These are phyloP conservation scores for Sanghuangporus sanghuang DNA, from an alignment of 1,284 basidiomycete genomes.

Conservation along the genomic window DNA sequence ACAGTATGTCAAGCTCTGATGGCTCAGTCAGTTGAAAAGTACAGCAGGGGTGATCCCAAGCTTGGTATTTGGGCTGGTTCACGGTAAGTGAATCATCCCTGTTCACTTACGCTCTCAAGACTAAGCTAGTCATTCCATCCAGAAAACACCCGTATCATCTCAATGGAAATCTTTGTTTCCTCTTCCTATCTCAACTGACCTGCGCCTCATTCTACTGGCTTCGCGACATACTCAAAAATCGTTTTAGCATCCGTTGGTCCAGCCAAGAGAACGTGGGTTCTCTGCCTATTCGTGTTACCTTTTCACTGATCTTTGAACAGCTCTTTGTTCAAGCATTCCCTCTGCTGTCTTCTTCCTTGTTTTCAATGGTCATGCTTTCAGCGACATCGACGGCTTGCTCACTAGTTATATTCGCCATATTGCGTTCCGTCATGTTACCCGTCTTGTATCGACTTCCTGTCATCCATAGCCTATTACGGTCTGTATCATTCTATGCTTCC, in stretches of 20 bases:
- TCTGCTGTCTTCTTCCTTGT: slow-evolving; percentile 31
- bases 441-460: slow-evolving; percentile 49
- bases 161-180: slow-evolving; percentile 57
- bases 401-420: slow-evolving; percentile 37
- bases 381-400: slow-evolving; percentile 35
- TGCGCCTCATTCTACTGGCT: slow-evolving; percentile 42
- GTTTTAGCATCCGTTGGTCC: slow-evolving; percentile 49
- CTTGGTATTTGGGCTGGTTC: slow-evolving; percentile 59
- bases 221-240: slow-evolving; percentile 53
- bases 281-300: slow-evolving; percentile 11
- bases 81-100: slow-evolving; percentile 35
- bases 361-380: slow-evolving; percentile 38
- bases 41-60: slow-evolving; percentile 31
- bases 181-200: slow-evolving; percentile 46
- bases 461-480: slow-evolving; percentile 38
- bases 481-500: background rate
- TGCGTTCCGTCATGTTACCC: slow-evolving; percentile 42
- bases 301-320: slow-evolving; percentile 17
- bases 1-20: slow-evolving; percentile 37
- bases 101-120: background rate
- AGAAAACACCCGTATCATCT: slow-evolving; percentile 70
- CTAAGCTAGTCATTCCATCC: background rate
- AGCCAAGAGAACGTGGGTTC: slow-evolving; percentile 11
- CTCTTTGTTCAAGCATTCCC: slow-evolving; percentile 21
- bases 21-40: slow-evolving; percentile 29